A percentile compares a stretch with the other conserved stretches of the same genome.
Conservation (phyloP, 768 basidiomycete species). For the Astraeus odoratus region DNA sequence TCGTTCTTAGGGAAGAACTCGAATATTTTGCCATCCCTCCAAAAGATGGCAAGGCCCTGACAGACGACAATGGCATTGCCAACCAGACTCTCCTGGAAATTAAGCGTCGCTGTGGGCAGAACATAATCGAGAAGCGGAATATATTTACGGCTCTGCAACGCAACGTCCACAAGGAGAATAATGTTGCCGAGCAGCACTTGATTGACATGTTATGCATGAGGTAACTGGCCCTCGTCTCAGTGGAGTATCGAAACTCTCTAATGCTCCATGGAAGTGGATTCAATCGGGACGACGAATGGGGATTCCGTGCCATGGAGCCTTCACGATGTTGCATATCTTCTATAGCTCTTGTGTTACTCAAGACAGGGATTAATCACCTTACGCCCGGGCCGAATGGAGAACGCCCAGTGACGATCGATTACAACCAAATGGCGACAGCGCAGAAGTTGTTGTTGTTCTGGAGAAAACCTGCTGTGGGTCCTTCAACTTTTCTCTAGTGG, state of each 20-base stretch:
- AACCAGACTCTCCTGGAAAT: constrained; percentile 72
- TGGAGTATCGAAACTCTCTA: constrained; percentile 5
- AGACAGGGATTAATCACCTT: constrained; percentile 89
- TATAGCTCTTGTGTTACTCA: constrained; percentile 93
- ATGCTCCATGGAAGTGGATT: constrained; percentile 58
- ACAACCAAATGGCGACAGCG: constrained; percentile 91
- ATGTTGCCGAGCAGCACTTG: constrained; percentile 96
- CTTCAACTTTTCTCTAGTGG: neutral
- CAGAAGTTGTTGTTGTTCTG: constrained; percentile 97
- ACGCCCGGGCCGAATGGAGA: constrained; percentile 45
- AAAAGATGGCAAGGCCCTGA: constrained; percentile 49
- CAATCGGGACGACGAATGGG: constrained; percentile 97
- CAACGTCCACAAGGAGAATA: constrained; percentile 99
- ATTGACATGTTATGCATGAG: constrained; percentile 99
- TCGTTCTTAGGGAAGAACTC: constrained; percentile 94
- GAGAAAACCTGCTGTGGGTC: constrained; percentile 96
- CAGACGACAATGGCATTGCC: constrained; percentile 74
- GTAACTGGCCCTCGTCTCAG: constrained; percentile 34
- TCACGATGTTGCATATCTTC: constrained; percentile 97
- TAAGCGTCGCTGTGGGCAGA: constrained; percentile 82
- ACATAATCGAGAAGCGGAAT: constrained; percentile 80
- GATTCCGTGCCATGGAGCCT: constrained; percentile 92
- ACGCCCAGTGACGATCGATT: constrained; percentile 76
- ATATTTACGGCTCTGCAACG: constrained; percentile 98
- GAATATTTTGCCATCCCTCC: constrained; percentile 98